Percentiles rank a stretch among this genome's conserved stretches.
These are phyloP conservation scores for Claviceps sorghi DNA, from an alignment of 2,329 filamentous ascomycete species.

Conservation along the genomic window DNA sequence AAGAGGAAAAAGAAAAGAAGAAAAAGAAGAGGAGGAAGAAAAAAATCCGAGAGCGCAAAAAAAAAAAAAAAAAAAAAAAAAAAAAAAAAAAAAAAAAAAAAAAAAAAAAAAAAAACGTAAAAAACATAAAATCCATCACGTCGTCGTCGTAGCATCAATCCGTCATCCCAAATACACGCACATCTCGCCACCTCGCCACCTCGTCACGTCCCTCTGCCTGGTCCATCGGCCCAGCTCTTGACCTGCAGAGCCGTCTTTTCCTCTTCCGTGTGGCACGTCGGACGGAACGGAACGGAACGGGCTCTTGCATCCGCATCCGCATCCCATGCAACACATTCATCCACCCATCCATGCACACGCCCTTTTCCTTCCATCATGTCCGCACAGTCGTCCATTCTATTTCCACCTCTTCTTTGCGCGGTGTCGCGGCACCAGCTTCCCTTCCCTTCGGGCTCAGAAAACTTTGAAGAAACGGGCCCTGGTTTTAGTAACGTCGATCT, in stretches of 20 bases:
- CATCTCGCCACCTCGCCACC: too few species aligned
- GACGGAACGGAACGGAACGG: neutral
- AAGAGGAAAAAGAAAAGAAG: neutral
- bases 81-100: neutral
- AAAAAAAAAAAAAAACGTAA: neutral
- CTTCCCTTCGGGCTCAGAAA: too few species aligned
- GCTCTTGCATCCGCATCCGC: neutral
- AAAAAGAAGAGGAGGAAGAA: too few species aligned
- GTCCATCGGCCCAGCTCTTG: neutral
- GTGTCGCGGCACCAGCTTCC: too few species aligned
- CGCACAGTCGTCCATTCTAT: neutral
- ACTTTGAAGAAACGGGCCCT: neutral
- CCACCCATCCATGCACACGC: too few species aligned
- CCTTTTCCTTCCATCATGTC: neutral
- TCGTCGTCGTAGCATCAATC: neutral
- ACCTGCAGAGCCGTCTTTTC: neutral
- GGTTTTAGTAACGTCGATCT: constrained; percentile 11
- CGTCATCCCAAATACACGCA: neutral
- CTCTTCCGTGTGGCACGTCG: neutral
- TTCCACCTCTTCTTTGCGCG: too few species aligned
- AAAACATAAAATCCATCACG: neutral
- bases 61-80: neutral
- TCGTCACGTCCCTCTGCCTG: too few species aligned
- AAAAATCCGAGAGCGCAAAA: too few species aligned
- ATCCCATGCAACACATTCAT: neutral